These are phyloP conservation scores for Fragaria nilgerrensis DNA, from an alignment of 306 rosid genomes.

Conservation along the genomic window DNA sequence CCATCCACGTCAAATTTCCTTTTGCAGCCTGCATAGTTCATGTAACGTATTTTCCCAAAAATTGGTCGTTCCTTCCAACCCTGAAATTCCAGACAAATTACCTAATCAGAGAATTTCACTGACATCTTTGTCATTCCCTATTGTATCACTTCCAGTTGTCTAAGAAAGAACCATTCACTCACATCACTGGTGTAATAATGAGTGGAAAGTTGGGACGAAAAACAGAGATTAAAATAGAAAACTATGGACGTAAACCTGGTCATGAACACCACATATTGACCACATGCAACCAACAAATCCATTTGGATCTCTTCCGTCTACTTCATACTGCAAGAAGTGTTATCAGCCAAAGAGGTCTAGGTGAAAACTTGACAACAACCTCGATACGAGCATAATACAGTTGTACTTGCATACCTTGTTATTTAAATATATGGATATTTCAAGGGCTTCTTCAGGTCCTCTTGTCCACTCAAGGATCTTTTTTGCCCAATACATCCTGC, in stretches of 20 bases:
- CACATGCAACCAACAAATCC: constrained; percentile 97
- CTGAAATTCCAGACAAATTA: constrained; percentile 36
- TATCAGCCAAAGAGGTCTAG: constrained; percentile 13
- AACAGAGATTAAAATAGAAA: constrained; percentile 2
- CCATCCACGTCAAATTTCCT: constrained; percentile 86
- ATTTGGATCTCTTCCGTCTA: constrained; percentile 92
- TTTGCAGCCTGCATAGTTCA: constrained; percentile 92
- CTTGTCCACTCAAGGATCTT: constrained; percentile 96
- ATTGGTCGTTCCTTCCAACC: constrained; percentile 86
- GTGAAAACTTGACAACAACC: background rate
- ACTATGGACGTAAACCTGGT: constrained; percentile 59
- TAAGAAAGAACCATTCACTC: background rate
- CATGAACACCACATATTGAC: constrained; percentile 92
- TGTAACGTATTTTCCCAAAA: constrained; percentile 89
- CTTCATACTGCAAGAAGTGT: constrained; percentile 61
- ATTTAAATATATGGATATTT: constrained; percentile 65
- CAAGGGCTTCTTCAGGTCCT: constrained; percentile 96
- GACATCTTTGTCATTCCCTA: background rate
- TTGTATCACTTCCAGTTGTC: background rate
- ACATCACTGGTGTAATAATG: background rate
- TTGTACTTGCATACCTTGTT: constrained; percentile 58
- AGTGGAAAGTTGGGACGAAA: background rate
- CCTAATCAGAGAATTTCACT: background rate
- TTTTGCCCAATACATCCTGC: constrained; percentile 98
- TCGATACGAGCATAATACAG: background rate